These are phyloP conservation scores for Skeletonema costatum DNA, from an alignment of 108 stramenopile genomes.

Conservation along the genomic window DNA sequence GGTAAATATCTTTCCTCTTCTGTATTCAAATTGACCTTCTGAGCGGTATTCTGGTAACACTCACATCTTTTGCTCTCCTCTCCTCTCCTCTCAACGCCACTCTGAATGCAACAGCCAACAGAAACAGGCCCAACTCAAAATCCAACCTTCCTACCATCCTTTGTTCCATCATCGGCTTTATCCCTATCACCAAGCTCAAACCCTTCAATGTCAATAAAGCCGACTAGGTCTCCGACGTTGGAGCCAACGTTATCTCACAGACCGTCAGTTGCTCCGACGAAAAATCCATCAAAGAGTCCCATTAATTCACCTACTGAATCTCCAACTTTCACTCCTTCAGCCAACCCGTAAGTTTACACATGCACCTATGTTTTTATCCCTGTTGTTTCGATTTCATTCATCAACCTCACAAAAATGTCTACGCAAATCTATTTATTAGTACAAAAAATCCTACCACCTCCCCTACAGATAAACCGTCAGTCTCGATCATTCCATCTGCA, in stretches of 20 bases:
- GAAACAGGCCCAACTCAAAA: background rate
- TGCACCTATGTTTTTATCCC: background rate
- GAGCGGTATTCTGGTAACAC: background rate
- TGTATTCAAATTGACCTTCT: background rate
- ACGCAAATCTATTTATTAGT: background rate
- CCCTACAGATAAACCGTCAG: background rate
- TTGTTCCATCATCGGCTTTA: background rate
- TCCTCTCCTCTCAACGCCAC: background rate
- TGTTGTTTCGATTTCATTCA: background rate
- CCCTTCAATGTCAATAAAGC: background rate
- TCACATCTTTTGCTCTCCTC: background rate
- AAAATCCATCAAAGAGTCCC: background rate
- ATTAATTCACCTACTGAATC: background rate
- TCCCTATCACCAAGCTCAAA: background rate
- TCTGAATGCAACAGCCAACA: background rate
- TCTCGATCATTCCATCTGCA: background rate
- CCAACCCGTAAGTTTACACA: background rate
- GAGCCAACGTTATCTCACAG: background rate
- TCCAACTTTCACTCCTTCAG: background rate
- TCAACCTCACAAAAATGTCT: background rate
- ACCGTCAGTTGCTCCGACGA: background rate
- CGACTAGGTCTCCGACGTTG: background rate
- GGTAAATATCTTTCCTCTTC: background rate
- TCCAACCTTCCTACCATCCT: background rate
- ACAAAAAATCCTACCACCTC: background rate